A percentile compares a stretch with the other conserved stretches of the same genome.
Evolutionary conservation across 176 grass and related monocot species (phyloP).

Genomic region (Juncus effusus): DNA sequence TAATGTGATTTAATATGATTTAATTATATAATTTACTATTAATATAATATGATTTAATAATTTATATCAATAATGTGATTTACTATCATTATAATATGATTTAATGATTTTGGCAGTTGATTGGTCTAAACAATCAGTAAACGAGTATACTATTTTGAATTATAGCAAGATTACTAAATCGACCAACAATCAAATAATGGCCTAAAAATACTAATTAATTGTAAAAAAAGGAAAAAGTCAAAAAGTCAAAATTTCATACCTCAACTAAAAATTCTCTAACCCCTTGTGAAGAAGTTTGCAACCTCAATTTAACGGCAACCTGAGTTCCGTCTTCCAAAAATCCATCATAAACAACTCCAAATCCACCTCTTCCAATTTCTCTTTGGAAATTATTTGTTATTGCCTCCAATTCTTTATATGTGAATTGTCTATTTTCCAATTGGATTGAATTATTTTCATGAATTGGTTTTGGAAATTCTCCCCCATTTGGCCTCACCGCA

Average conservation of each 20-base stretch:
- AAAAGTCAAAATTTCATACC: conserved; percentile 20
- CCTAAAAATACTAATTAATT: too few species aligned
- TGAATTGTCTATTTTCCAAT: conserved; percentile 48
- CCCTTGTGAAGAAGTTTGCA: conserved; percentile 41
- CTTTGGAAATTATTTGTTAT: conserved; percentile 53
- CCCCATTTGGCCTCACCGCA: conserved; percentile 5
- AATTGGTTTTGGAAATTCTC: background rate
- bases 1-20: too few species aligned
- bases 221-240: too few species aligned
- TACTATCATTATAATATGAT: too few species aligned
- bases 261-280: conserved; percentile 54
- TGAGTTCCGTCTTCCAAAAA: conserved; percentile 45
- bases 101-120: too few species aligned
- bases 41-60: too few species aligned
- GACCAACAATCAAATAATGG: too few species aligned
- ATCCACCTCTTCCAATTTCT: conserved; percentile 53
- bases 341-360: conserved; percentile 52
- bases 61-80: too few species aligned
- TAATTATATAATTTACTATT: too few species aligned
- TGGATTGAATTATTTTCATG: background rate
- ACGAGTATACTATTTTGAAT: too few species aligned
- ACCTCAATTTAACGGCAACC: conserved; percentile 55
- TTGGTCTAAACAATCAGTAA: too few species aligned
- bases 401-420: conserved; percentile 33
- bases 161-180: too few species aligned